Evolutionary conservation across 441 rosid species (phyloP), one percentile per base, ranked within the genome.

Genomic region (Pelargonium myrrhifolium): DNA sequence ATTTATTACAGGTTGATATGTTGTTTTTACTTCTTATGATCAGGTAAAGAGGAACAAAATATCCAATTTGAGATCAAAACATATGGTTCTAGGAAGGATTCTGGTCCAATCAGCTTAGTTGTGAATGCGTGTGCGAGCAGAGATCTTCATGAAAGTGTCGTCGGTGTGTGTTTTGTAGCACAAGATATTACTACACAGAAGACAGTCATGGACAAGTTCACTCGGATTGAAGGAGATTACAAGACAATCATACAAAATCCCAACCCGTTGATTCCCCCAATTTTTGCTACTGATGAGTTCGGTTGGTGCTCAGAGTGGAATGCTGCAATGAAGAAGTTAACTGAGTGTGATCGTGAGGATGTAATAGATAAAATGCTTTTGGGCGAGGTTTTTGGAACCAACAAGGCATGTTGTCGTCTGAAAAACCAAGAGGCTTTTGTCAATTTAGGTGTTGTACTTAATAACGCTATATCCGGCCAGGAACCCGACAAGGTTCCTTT

Each of bases 281-380:
- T 91, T 68, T 89, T 91, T 74, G 80, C 86, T 85, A 78, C 80
- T 3, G 83, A 84, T 69, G 89, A 84, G 77, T 66, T 75, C 63
- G 97, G 97, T 9, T 71, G 74, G 65, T 89, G 96, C 89, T 68
- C 70, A 66, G 96, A 92, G 76, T 92, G 96, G 96, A 92, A 87
- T 68, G 74, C 79, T 37, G 94, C 94, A 14, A 92, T 92, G 96
- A 82, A 86, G 77, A 89, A 78, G 74, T 74, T 92, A 61, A 82
- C 97, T 39, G 92, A 93, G 64, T 67, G 83, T 76, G 86, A 82
- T 78, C 80, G 90, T 72, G 97, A 89, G 65, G 89, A 86, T 60
- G 89, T 78, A 42, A 64, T 72, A 42, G 81, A 77, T 21, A 81
- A 72, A 71, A 76, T 86, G 83, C 90, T 92, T 73, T 76, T 92